These are phyloP conservation scores for Nemania abortiva DNA, from an alignment of 2,329 filamentous ascomycete genomes.

Conservation along the genomic window DNA sequence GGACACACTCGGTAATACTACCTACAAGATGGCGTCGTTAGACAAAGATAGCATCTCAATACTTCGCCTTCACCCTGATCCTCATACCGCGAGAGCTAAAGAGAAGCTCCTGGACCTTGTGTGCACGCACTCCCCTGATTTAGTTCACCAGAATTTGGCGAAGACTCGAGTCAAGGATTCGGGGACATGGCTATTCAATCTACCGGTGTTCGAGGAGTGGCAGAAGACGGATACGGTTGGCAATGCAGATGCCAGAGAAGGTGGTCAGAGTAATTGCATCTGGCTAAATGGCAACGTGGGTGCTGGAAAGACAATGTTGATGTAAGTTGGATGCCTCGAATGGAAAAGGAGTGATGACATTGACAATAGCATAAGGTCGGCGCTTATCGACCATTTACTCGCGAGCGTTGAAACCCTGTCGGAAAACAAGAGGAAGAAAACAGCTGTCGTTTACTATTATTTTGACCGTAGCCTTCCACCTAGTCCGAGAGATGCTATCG, in stretches of 20 bases:
- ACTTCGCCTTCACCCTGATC: too few species aligned
- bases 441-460: constrained; percentile 24
- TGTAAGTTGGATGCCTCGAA: constrained; percentile 19
- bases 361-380: constrained; percentile 26
- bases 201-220: constrained; percentile 24
- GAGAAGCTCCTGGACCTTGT: constrained; percentile 10
- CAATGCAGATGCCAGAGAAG: not conserved
- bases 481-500: constrained; percentile 23
- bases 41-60: too few species aligned
- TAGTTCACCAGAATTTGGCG: constrained; percentile 18
- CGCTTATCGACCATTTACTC: constrained; percentile 24
- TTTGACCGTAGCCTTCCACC: constrained; percentile 18
- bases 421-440: constrained; percentile 16
- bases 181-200: constrained; percentile 13
- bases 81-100: not conserved
- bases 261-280: constrained; percentile 7
- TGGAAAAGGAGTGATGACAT: not conserved
- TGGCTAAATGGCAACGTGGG: constrained; percentile 24
- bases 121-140: constrained; percentile 17
- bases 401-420: not conserved
- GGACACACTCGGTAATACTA: too few species aligned
- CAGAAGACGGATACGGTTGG: not conserved
- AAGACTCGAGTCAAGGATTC: constrained; percentile 20
- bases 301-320: constrained; percentile 30
- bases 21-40: too few species aligned